Base-by-base conservation (phyloP, 2,329 filamentous ascomycete species). In the Xylariales sp. region DNA sequence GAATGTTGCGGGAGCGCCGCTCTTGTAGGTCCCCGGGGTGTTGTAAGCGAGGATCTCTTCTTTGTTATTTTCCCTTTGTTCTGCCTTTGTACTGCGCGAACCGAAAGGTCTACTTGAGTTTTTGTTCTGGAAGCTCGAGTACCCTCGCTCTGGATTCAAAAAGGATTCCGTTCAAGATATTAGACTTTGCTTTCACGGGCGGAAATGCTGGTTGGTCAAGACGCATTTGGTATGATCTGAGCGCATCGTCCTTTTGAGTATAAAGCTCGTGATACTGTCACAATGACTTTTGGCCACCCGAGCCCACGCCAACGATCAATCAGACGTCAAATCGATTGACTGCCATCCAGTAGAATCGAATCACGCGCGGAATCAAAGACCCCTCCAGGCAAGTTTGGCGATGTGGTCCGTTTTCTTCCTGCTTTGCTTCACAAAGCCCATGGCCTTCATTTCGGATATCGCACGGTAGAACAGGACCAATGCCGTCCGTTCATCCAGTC, bases 401-500 rank as follows among this genome's bases (percentile, higher is more conserved):
- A 97, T 70, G 64, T 97, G 91, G 60, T 97, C 93, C 18, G 82
- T 80, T 71, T 95, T 95, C 71, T 90, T 95, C 65, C 84, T 86
- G 57, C 85, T 97, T 46, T 77, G 75, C 68, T 93, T 96, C 46
- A 97, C 76, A 64, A 96, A 84, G 6, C 93, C 93, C 55, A 98
- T 71, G 40, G 83, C 78, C 61, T 83, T 84, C 59, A 98, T 64
- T 62, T 98, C 93, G 1, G 91, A 88, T 47, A 97, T 63, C 4
- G 79, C 86, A 46, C 82, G 77, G 62, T 96, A 96, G 64, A 97
- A 98, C 44, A 86, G 66, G 31, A 88, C 80, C 64, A 88, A 71
- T 6, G 73, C 74, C 34, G 71, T 73, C 49, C 77, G 68, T 59
- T 82, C 77, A 35, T 73, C 68, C 6, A 66, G 52, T 4, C 58